Evolutionary conservation across 2,329 filamentous ascomycete species (phyloP).

Genomic region (Ascochyta rabiei): DNA sequence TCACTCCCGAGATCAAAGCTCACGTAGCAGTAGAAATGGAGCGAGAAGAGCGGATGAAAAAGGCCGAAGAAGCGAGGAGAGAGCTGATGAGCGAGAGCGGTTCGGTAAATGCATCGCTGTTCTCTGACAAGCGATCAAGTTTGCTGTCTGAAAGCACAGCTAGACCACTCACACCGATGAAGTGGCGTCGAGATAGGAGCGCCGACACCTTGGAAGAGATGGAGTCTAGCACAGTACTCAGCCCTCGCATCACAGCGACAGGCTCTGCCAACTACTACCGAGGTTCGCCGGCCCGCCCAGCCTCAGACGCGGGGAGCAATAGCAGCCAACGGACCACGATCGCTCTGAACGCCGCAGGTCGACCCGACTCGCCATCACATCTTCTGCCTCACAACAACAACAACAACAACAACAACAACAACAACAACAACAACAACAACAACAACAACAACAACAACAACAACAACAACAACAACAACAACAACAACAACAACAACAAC

Average conservation of each 20-base stretch:
- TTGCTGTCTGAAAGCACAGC: conserved; percentile 34
- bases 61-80: conserved; percentile 35
- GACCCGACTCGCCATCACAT: conserved; percentile 33
- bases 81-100: conserved; percentile 41
- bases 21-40: conserved; percentile 77
- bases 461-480: too few relatives aligned
- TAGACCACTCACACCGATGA: conserved; percentile 40
- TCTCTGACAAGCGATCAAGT: conserved; percentile 41
- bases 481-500: too few relatives aligned
- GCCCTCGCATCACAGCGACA: conserved; percentile 27
- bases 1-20: conserved; percentile 80
- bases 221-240: conserved; percentile 39
- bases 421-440: too few relatives aligned
- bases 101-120: conserved; percentile 33
- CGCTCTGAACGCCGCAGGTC: conserved; percentile 28
- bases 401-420: too few relatives aligned
- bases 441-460: too few relatives aligned
- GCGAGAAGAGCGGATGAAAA: conserved; percentile 39
- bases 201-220: conserved; percentile 31
- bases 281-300: conserved; percentile 35
- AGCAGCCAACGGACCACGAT: conserved; percentile 46
- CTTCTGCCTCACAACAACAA: conserved; percentile 25
- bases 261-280: conserved; percentile 29
- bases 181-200: conserved; percentile 28
- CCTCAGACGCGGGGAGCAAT: conserved; percentile 45